Percentiles rank a stretch among this genome's conserved stretches.
These are phyloP conservation scores for Chaetoscypha palmicola DNA, from an alignment of 2,329 filamentous ascomycete species.

Conservation along the genomic window DNA sequence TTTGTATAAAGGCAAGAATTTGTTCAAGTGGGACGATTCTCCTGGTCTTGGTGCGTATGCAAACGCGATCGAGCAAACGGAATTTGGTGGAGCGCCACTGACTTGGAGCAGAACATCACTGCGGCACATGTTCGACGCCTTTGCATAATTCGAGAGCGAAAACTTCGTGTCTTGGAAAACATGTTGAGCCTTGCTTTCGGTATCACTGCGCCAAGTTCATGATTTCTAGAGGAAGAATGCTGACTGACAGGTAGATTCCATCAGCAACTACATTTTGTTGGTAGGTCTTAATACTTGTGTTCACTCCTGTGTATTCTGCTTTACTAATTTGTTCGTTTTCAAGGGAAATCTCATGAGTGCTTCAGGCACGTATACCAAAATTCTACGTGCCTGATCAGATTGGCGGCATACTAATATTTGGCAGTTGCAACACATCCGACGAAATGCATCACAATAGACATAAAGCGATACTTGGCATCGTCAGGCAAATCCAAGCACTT, in stretches of 20 bases:
- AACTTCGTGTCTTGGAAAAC: conserved; percentile 28
- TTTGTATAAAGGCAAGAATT: conserved; percentile 25
- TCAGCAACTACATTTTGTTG: conserved; percentile 30
- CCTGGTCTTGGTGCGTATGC: conserved; percentile 25
- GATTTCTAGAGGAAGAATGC: no score
- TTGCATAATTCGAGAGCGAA: conserved; percentile 28
- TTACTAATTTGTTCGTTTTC: conserved; percentile 3
- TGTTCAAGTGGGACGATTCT: conserved; percentile 29
- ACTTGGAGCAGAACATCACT: conserved; percentile 28
- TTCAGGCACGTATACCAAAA: conserved; percentile 5
- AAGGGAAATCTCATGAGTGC: conserved; percentile 11
- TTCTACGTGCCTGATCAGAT: no score
- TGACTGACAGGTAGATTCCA: conserved; percentile 30
- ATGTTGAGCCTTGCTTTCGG: conserved; percentile 29
- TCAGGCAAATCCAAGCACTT: conserved; percentile 21
- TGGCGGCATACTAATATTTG: conserved; percentile 6
- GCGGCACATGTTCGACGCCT: conserved; percentile 27
- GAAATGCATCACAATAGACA: conserved; percentile 29
- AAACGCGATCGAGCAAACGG: neutral
- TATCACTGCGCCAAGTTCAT: no score
- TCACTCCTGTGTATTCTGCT: no score
- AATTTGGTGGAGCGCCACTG: conserved; percentile 6
- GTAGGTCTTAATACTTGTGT: conserved; percentile 15
- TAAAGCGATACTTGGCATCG: conserved; percentile 26
- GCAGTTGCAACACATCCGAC: conserved; percentile 28